Evolutionary conservation across 2,329 filamentous ascomycete species (phyloP).

Genomic region (Penicillium italicum): DNA sequence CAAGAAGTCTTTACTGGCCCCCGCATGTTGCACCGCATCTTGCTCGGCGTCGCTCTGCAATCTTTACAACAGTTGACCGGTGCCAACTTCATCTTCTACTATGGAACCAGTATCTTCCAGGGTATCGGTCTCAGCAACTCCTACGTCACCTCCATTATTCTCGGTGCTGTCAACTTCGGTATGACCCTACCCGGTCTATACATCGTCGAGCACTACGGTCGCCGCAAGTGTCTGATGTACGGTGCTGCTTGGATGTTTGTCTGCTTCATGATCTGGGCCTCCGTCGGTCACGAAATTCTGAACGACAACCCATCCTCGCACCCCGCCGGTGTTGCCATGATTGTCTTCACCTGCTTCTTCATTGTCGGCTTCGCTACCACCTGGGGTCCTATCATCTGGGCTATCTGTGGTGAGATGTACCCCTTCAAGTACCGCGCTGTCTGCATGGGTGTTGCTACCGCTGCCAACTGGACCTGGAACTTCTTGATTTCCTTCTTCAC

Average conservation of each 20-base stretch:
- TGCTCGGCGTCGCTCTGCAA: conserved; percentile 47
- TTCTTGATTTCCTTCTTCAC: conserved; percentile 77
- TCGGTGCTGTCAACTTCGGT: conserved; percentile 65
- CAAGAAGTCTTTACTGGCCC: conserved; percentile 48
- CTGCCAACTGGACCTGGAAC: conserved; percentile 76
- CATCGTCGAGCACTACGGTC: conserved; percentile 66
- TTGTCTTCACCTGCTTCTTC: conserved; percentile 70
- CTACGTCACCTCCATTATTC: conserved; percentile 65
- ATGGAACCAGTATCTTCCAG: conserved; percentile 59
- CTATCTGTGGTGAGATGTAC: conserved; percentile 46
- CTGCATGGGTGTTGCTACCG: conserved; percentile 71
- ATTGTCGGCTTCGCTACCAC: conserved; percentile 68
- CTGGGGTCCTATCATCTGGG: conserved; percentile 61
- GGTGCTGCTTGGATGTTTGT: conserved; percentile 65
- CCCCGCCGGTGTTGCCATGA: conserved; percentile 63
- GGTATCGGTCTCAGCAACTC: conserved; percentile 64
- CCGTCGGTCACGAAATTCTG: conserved; percentile 51
- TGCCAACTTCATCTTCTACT: conserved; percentile 52
- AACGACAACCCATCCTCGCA: conserved; percentile 40
- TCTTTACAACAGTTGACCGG: conserved; percentile 49
- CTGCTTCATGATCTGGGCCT: conserved; percentile 61
- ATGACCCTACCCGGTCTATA: conserved; percentile 66
- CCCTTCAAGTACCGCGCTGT: conserved; percentile 60
- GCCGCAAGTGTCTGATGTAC: conserved; percentile 63
- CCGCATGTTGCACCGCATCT: conserved; percentile 46